phyloP scores from a whole-genome alignment of 2,329 filamentous ascomycete genomes.

The Pseudocercospora crystallina region DNA sequence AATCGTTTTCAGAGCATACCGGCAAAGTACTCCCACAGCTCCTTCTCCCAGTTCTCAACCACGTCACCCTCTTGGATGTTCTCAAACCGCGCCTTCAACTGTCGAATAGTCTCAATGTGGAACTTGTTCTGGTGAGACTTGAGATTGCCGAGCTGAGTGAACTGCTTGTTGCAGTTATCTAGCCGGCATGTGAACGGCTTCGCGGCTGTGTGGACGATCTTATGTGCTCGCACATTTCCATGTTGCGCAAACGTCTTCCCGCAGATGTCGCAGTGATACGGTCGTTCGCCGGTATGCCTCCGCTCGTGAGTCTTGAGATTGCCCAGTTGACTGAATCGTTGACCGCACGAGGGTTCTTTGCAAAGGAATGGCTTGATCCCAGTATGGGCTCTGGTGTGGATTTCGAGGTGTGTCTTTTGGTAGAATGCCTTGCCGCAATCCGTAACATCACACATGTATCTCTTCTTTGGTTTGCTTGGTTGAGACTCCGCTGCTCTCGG shows the following conservation, averaged over 20 bases:
- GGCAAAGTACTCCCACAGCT: slow-evolving; percentile 81
- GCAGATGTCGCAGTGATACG: slow-evolving; percentile 76
- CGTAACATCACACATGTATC: slow-evolving; percentile 71
- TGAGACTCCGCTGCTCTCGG: not conserved
- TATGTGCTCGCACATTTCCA: slow-evolving; percentile 81
- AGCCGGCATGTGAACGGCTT: slow-evolving; percentile 81
- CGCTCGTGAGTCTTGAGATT: slow-evolving; percentile 92
- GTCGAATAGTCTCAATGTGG: slow-evolving; percentile 70
- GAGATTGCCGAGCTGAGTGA: slow-evolving; percentile 87
- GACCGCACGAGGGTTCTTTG: slow-evolving; percentile 69
- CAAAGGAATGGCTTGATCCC: slow-evolving; percentile 90
- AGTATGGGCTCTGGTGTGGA: slow-evolving; percentile 83
- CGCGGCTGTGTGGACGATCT: slow-evolving; percentile 72
- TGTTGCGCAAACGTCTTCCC: slow-evolving; percentile 81
- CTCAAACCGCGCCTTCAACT: slow-evolving; percentile 70
- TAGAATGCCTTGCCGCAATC: slow-evolving; percentile 79
- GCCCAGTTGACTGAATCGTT: slow-evolving; percentile 83
- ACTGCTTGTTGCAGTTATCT: slow-evolving; percentile 81
- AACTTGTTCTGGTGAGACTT: slow-evolving; percentile 98
- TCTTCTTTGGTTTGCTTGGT: slow-evolving; percentile 52
- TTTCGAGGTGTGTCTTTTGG: slow-evolving; percentile 91
- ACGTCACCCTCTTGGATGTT: slow-evolving; percentile 60
- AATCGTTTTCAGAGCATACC: too few relatives aligned
- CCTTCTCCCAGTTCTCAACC: slow-evolving; percentile 68
- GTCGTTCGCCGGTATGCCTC: slow-evolving; percentile 82